phyloP scores from a whole-genome alignment of 1,139 yeast genomes.

The Zygosaccharomyces pseudobailii region DNA sequence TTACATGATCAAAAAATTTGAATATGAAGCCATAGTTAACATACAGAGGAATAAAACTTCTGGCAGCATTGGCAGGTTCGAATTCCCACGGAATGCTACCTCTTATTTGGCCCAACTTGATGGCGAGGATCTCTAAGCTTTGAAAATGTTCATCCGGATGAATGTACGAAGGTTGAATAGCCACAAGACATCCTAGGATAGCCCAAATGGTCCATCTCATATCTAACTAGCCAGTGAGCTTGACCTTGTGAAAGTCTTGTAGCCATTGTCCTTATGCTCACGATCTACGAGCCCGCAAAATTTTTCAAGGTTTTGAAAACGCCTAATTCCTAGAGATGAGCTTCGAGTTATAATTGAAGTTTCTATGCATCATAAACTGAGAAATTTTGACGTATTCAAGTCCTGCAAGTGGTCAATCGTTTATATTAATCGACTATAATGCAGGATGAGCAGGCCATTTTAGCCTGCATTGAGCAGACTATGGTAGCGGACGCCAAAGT shows the following conservation, averaged over 20 bases:
- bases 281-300: neutral
- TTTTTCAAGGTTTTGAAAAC: neutral
- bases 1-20: slow-evolving; percentile 17
- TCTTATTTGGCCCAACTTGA: slow-evolving; percentile 43
- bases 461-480: slow-evolving; percentile 75
- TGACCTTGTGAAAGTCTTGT: neutral
- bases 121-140: slow-evolving; percentile 62
- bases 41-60: slow-evolving; percentile 71
- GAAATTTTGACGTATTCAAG: neutral
- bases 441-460: slow-evolving; percentile 62
- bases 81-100: slow-evolving; percentile 86
- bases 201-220: neutral
- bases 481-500: slow-evolving; percentile 62
- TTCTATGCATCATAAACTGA: neutral
- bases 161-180: slow-evolving; percentile 73
- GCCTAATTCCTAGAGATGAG: neutral
- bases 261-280: neutral
- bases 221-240: neutral
- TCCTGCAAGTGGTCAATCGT: neutral
- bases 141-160: slow-evolving; percentile 99
- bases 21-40: slow-evolving; percentile 66
- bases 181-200: slow-evolving; percentile 50
- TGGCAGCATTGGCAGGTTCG: slow-evolving; percentile 49
- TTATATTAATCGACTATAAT: slow-evolving; percentile 12
- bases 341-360: neutral